Conservation (phyloP, 306 rosid genomes). For the cucumber (Cucumis sativus) region Cucumber_9930_V3 NC_026660.2:12719501-12720000, state of each 20-base stretch:
- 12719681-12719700: neutral
- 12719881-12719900: neutral
- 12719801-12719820: neutral
- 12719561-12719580: neutral
- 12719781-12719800: neutral
- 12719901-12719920: neutral
- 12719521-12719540: neutral
- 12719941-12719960: neutral
- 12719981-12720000: too few relatives aligned
- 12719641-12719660: neutral
- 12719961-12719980: too few relatives aligned
- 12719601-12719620: neutral
- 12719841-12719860: neutral
- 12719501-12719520: slow-evolving; percentile 32
- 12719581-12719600: neutral
- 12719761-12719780: neutral
- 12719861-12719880: neutral
- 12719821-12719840: neutral
- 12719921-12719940: neutral
- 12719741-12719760: neutral
- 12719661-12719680: neutral
- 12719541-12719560: neutral
- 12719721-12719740: neutral
- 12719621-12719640: neutral
- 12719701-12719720: neutral